Evolutionary conservation across 129 eudicot genomes (phyloP).

Genomic region (Smallanthus sonchifolius): DNA sequence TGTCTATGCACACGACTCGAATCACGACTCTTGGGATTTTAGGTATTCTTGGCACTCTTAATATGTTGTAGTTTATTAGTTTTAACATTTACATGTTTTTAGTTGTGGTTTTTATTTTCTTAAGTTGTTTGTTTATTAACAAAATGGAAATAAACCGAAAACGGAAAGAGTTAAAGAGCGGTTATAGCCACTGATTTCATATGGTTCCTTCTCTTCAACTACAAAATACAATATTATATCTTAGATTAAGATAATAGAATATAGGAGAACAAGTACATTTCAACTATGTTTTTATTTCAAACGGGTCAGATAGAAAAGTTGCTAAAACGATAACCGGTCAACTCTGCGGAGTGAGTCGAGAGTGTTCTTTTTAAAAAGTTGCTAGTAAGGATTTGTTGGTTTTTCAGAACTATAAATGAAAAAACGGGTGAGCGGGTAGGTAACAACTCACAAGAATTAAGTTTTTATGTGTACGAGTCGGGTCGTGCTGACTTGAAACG

Average conservation of each 20-base stretch:
- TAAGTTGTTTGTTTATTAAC: not conserved
- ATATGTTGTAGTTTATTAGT: not conserved
- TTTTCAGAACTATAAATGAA: not conserved
- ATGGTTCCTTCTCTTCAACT: constrained; percentile 78
- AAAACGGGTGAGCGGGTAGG: not conserved
- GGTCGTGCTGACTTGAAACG: not conserved
- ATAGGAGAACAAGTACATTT: not conserved
- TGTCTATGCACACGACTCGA: constrained; percentile 13
- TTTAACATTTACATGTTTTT: not conserved
- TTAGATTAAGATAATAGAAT: not conserved
- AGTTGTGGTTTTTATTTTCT: constrained; percentile 17
- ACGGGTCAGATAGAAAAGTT: not conserved
- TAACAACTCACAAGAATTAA: not conserved
- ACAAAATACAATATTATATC: constrained; percentile 7
- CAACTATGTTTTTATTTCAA: not conserved
- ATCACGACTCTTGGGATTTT: constrained; percentile 25
- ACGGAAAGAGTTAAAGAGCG: not conserved
- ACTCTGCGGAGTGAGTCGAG: not conserved
- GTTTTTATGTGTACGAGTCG: not conserved
- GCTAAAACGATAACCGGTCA: not conserved
- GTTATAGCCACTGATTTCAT: constrained; percentile 47
- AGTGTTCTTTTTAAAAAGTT: not conserved
- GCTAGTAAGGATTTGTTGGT: not conserved
- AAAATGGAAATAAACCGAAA: not conserved
- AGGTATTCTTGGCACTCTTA: constrained; percentile 24